Evolutionary conservation across 192 early-diverging fungal species (phyloP).

Genomic region (Neocallimastix lanati): DNA sequence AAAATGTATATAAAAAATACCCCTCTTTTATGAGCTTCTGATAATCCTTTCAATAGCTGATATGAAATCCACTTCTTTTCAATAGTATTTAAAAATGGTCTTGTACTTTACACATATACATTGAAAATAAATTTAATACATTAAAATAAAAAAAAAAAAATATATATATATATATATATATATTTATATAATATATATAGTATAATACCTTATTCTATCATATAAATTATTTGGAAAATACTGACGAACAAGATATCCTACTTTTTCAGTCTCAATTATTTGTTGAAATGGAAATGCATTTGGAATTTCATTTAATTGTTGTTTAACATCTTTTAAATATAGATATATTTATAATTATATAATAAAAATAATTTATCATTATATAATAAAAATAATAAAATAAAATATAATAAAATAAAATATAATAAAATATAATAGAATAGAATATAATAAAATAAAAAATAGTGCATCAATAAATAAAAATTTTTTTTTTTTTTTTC

Average conservation of each 20-base stretch:
- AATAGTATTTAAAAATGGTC: conserved; percentile 64
- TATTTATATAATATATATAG: neutral
- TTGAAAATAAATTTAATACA: neutral
- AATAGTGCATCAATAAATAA: too few relatives aligned
- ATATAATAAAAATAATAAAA: neutral
- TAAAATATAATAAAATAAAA: neutral
- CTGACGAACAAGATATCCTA: conserved; percentile 76
- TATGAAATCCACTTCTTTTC: conserved; percentile 94
- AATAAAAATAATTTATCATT: too few relatives aligned
- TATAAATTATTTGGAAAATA: conserved; percentile 85
- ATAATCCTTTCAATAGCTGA: conserved; percentile 64
- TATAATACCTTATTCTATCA: conserved; percentile 63
- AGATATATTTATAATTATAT: neutral
- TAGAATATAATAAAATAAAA: too few relatives aligned
- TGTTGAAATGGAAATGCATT: conserved; percentile 63
- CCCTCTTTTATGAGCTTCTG: conserved; percentile 51
- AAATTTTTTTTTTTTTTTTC: too few relatives aligned
- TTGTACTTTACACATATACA: conserved; percentile 34
- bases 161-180: neutral
- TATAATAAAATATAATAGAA: too few relatives aligned
- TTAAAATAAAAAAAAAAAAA: neutral
- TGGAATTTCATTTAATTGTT: conserved; percentile 41
- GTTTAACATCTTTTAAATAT: conserved; percentile 6
- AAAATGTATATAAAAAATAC: conserved; percentile 4
- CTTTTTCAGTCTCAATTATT: conserved; percentile 73